Evolutionary conservation across 495 filamentous ascomycete genomes (phyloP).

Genomic region (Daldinia concentrica): DNA sequence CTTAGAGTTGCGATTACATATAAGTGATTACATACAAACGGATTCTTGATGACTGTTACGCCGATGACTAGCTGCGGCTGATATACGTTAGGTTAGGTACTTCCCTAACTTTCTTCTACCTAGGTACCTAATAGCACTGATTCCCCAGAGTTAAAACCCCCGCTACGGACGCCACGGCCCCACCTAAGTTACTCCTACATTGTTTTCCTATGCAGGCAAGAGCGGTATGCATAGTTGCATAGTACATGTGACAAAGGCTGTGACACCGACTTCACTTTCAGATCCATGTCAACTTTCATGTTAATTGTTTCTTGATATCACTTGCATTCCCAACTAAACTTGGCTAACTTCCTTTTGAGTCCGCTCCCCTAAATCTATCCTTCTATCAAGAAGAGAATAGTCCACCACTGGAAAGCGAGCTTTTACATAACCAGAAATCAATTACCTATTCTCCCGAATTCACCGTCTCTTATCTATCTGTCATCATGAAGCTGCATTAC

Average conservation of each 20-base stretch:
- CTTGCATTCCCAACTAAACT: not conserved
- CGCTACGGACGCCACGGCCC: constrained; percentile 21
- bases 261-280: constrained; percentile 36
- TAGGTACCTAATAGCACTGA: constrained; percentile 2
- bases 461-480: constrained; percentile 23
- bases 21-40: constrained; percentile 4
- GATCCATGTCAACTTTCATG: constrained; percentile 4
- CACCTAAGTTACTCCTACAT: constrained; percentile 7
- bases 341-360: constrained; percentile 16
- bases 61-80: not conserved
- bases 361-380: constrained; percentile 2
- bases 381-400: not conserved
- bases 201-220: not conserved
- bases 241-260: constrained; percentile 36
- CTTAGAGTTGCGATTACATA: no score
- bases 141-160: constrained; percentile 24
- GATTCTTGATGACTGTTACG: not conserved
- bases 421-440: constrained; percentile 8
- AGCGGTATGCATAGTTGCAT: constrained; percentile 1
- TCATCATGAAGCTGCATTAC: constrained; percentile 91
- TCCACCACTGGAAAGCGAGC: constrained; percentile 6
- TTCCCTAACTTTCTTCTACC: no score
- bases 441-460: constrained; percentile 1
- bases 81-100: no score
- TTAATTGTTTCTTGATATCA: constrained; percentile 11